Percentiles rank a stretch among this genome's conserved stretches.
phyloP scores from a whole-genome alignment of 805 yeast genomes.

The Candida orba region DNA sequence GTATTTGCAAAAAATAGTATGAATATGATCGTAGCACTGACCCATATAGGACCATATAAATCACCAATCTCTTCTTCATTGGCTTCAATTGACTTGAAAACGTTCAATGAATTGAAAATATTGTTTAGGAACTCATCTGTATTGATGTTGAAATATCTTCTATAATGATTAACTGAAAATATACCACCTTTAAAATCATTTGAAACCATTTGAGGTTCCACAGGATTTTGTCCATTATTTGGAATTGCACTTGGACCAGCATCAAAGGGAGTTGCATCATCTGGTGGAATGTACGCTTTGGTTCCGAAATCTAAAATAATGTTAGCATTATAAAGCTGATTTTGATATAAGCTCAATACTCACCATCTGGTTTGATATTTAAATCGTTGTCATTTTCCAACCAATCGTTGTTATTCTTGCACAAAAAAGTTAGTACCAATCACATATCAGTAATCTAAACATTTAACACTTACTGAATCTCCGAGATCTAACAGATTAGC shows the following conservation, averaged over 20 bases:
- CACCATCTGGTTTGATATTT: slow-evolving; percentile 11
- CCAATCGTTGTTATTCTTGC: slow-evolving; percentile 13
- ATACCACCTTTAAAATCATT: slow-evolving; percentile 34
- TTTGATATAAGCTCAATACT: neutral
- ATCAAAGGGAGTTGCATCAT: slow-evolving; percentile 16
- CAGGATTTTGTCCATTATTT: neutral
- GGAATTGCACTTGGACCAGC: slow-evolving; percentile 4
- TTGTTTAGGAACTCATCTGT: slow-evolving; percentile 53
- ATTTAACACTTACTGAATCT: neutral
- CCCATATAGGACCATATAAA: slow-evolving; percentile 87
- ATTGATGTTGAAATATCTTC: slow-evolving; percentile 62
- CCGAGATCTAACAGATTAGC: slow-evolving; percentile 10
- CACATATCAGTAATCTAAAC: neutral
- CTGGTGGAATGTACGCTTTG: slow-evolving; percentile 29
- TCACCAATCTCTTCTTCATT: slow-evolving; percentile 48
- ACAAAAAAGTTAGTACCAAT: neutral
- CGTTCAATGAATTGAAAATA: slow-evolving; percentile 50
- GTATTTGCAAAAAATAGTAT: slow-evolving; percentile 71
- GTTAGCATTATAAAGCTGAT: neutral
- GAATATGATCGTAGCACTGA: slow-evolving; percentile 73
- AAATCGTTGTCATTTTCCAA: slow-evolving; percentile 20
- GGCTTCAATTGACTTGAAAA: slow-evolving; percentile 32
- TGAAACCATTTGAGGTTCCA: neutral
- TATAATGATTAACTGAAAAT: slow-evolving; percentile 52
- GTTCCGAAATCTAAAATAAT: slow-evolving; percentile 15